Conservation (phyloP, 768 basidiomycete genomes). For the Agaricus blazei region DNA sequence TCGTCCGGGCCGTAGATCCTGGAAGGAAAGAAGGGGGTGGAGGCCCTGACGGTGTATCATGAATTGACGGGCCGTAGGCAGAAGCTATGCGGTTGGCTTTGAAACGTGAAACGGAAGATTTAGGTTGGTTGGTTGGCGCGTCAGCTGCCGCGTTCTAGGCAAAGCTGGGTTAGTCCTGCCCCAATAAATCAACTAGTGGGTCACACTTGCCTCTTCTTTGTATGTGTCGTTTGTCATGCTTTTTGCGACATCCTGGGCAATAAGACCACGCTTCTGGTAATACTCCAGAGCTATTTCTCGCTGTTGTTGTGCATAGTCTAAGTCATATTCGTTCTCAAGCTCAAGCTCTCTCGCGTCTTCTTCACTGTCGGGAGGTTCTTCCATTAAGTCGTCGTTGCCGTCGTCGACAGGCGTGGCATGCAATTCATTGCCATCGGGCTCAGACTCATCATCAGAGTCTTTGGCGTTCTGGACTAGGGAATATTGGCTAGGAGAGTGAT, state of each 20-base stretch:
- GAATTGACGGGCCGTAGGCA: constrained; percentile 39
- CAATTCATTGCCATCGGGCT: constrained; percentile 22
- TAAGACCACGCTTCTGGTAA: constrained; percentile 50
- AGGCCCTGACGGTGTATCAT: constrained; percentile 25
- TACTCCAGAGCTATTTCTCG: constrained; percentile 74
- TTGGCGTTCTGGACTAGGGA: constrained; percentile 15
- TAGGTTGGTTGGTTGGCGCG: constrained; percentile 32
- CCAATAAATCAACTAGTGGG: not conserved
- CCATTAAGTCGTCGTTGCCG: constrained; percentile 18
- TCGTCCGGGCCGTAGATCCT: constrained; percentile 37
- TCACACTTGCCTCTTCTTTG: constrained; percentile 37
- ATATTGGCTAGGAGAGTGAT: constrained; percentile 12
- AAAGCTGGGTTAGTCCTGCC: constrained; percentile 5
- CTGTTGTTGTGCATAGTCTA: constrained; percentile 62
- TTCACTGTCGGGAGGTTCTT: constrained; percentile 19
- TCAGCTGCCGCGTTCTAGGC: constrained; percentile 39
- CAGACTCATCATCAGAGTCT: constrained; percentile 74
- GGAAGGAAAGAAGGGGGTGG: constrained; percentile 40
- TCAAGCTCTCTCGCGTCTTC: constrained; percentile 27
- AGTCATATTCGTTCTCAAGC: constrained; percentile 46
- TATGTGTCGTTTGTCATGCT: constrained; percentile 46
- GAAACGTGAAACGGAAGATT: constrained; percentile 58
- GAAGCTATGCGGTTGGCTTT: constrained; percentile 52
- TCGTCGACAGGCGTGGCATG: constrained; percentile 17
- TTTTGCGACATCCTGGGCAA: constrained; percentile 49